Conservation (phyloP, 2,329 filamentous ascomycete genomes). For the Neofusicoccum ribis region DNA sequence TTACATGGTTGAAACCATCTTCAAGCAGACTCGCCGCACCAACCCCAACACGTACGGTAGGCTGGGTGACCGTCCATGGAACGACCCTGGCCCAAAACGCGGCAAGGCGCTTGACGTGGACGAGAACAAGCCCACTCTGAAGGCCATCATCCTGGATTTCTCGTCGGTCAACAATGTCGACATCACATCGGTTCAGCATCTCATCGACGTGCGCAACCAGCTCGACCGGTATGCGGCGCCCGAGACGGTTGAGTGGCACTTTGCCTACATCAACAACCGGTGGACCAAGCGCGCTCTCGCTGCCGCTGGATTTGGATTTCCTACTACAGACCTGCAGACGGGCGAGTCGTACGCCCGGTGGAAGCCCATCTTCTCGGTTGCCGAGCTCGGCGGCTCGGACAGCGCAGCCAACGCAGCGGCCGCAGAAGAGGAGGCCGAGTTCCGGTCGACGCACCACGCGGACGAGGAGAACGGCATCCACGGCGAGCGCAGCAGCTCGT, state of each 20-base stretch:
- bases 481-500: neutral
- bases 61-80: conserved; percentile 74
- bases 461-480: conserved; percentile 20
- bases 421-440: conserved; percentile 37
- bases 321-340: conserved; percentile 54
- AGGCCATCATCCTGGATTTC: conserved; percentile 92
- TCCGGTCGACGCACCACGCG: neutral
- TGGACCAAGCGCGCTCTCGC: conserved; percentile 93
- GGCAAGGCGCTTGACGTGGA: conserved; percentile 49
- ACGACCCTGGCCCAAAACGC: conserved; percentile 76
- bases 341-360: conserved; percentile 65
- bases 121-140: conserved; percentile 66
- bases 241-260: conserved; percentile 87
- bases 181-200: conserved; percentile 84
- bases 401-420: conserved; percentile 72
- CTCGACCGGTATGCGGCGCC: conserved; percentile 82
- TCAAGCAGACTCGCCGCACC: conserved; percentile 70
- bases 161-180: conserved; percentile 92
- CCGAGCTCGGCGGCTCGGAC: conserved; percentile 73
- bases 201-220: conserved; percentile 94
- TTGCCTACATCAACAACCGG: conserved; percentile 88
- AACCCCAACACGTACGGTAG: conserved; percentile 64
- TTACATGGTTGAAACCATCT: conserved; percentile 52
- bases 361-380: conserved; percentile 95
- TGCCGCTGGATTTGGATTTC: conserved; percentile 85